Percentiles rank a stretch among this genome's conserved stretches.
Evolutionary conservation across 1,139 yeast species (phyloP).

Genomic region (Nakaseomyces nivariensis): DNA sequence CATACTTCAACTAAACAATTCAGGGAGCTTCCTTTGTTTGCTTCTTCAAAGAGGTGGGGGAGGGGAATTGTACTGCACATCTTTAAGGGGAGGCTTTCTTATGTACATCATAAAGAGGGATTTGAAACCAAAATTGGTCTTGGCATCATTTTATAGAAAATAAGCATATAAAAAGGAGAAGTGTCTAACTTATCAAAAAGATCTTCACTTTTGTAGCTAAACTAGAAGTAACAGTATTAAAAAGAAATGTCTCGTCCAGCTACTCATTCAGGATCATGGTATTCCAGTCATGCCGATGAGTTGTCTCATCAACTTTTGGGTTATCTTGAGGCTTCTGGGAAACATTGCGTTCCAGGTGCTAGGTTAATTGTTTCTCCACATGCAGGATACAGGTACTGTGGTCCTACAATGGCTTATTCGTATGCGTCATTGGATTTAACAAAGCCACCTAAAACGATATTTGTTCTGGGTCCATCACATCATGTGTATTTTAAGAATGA

Average conservation of each 20-base stretch:
- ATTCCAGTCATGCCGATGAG: constrained; percentile 37
- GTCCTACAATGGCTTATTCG: constrained; percentile 66
- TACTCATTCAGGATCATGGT: constrained; percentile 90
- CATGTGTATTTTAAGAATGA: constrained; percentile 66
- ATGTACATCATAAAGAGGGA: no score
- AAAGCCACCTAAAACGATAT: constrained; percentile 41
- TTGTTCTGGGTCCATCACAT: constrained; percentile 88
- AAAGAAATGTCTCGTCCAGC: constrained; percentile 35
- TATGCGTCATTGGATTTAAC: constrained; percentile 56
- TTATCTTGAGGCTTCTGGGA: constrained; percentile 32
- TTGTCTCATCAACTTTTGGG: constrained; percentile 42
- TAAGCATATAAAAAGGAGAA: no score
- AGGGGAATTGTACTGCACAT: no score
- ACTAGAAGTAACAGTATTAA: background rate
- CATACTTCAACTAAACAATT: no score
- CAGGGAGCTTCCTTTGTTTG: no score
- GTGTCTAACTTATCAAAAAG: no score
- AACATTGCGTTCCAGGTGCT: constrained; percentile 40
- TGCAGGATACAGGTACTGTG: constrained; percentile 87
- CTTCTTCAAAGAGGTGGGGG: no score
- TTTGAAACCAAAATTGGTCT: no score
- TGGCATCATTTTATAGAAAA: no score
- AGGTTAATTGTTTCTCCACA: constrained; percentile 60
- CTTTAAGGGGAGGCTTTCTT: no score
- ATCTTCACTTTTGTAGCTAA: no score